Evolutionary conservation across 2,329 filamentous ascomycete species (phyloP), one percentile per base, ranked within the genome.

Genomic region (Hypoxylon sp.): DNA sequence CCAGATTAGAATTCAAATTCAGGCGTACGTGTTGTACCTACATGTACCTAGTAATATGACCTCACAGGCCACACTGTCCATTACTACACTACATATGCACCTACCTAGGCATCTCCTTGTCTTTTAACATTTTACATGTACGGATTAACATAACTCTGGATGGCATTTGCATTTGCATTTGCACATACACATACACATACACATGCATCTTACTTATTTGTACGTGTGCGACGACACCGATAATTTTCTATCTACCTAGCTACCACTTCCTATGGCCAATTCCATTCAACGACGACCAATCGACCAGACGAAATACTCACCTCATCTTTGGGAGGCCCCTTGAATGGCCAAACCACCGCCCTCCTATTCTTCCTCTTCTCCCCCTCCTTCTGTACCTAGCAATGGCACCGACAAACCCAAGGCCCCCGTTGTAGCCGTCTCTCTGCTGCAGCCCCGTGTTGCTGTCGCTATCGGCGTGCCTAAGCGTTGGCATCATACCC

Each of bases 381-480:
- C 43, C 43, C 34, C 44, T 21, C 35, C 34, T 36, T 35, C 37
- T 29, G n/a, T n/a, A n/a, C 34, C 19, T 42, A 51, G 38, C 34
- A 55, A 57, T 51, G 45, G 44, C 49, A 17, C 30, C 49, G 34
- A 50, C 25, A 53, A 51, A 42, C 26, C 48, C 17, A 38, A 20
- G 17, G n/a, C 51, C 25, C 43, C 63, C 15, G 51, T 59, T 43
- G 64, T 67, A 36, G 50, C 63, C 51, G 60, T 63, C 17, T 67
- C 80, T 11, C 74, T 86, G 42, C 77, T 91, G 31, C 88, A 91
- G 65, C 89, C 89, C 8, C 88, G 89, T 47, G 84, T 93, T 47
- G 89, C 89, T 57, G 88, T 91, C 62, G 81, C 90, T 21, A 79
- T 93, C 35, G 89, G 89, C 41, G 83, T 94, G 11, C 84, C 87